Percentiles rank a stretch among this genome's conserved stretches.
These are phyloP conservation scores for Cercospora brassicicola DNA, from an alignment of 2,329 filamentous ascomycete species.

Conservation along the genomic window DNA sequence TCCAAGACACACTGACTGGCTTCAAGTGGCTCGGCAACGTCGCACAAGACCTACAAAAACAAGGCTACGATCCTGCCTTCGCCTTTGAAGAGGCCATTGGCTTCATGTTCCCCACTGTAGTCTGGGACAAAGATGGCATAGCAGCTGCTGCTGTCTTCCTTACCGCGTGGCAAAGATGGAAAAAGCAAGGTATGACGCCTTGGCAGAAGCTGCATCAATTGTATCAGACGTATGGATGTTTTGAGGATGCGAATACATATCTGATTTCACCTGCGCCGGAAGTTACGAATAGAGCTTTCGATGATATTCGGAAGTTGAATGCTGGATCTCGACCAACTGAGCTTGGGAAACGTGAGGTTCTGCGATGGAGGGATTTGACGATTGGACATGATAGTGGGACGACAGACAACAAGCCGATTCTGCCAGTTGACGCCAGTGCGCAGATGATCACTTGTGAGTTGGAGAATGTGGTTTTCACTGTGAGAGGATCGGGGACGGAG, in stretches of 20 bases:
- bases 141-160: constrained; percentile 62
- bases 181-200: constrained; percentile 55
- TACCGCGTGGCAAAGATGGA: constrained; percentile 55
- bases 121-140: constrained; percentile 66
- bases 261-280: constrained; percentile 58
- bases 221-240: constrained; percentile 60
- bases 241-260: constrained; percentile 65
- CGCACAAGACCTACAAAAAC: constrained; percentile 52
- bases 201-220: constrained; percentile 58
- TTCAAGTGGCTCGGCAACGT: constrained; percentile 69
- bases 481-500: constrained; percentile 63
- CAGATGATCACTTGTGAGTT: constrained; percentile 67
- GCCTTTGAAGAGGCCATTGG: constrained; percentile 67
- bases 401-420: constrained; percentile 51
- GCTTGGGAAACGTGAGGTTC: constrained; percentile 55
- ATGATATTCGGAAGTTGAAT: constrained; percentile 50
- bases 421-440: constrained; percentile 58
- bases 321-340: constrained; percentile 25
- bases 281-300: constrained; percentile 57
- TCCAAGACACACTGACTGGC: constrained; percentile 63
- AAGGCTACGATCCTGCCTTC: constrained; percentile 55
- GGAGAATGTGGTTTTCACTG: constrained; percentile 58
- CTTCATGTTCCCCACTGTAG: constrained; percentile 64
- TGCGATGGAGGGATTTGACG: constrained; percentile 63
- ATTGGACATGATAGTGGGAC: constrained; percentile 60